Evolutionary conservation across 2,329 filamentous ascomycete genomes (phyloP).

Genomic region (Xylariaceae sp.): DNA sequence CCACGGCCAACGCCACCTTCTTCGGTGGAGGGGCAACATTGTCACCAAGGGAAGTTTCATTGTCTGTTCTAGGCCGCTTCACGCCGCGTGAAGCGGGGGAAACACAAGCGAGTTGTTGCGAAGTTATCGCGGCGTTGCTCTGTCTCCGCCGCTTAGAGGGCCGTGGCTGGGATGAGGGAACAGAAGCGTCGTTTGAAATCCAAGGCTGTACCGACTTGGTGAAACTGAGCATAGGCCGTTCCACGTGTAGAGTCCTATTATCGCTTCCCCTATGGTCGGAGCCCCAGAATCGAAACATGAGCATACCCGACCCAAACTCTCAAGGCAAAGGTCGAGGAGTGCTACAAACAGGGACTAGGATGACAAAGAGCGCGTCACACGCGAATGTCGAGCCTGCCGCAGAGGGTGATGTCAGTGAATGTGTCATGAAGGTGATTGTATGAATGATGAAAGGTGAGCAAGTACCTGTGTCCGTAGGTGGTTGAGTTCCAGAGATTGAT

Average conservation of each 20-base stretch:
- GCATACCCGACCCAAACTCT: slow-evolving; percentile 36
- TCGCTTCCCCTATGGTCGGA: slow-evolving; percentile 55
- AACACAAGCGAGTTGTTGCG: slow-evolving; percentile 24
- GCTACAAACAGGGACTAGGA: slow-evolving; percentile 5
- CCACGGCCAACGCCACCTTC: slow-evolving; percentile 25
- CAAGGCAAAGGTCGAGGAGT: slow-evolving; percentile 14
- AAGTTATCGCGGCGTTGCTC: slow-evolving; percentile 33
- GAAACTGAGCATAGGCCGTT: slow-evolving; percentile 38
- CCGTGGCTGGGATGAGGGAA: slow-evolving; percentile 27
- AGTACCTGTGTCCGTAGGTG: background rate
- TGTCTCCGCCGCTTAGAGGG: slow-evolving; percentile 30
- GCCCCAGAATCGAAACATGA: slow-evolving; percentile 60
- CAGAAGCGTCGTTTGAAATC: slow-evolving; percentile 28
- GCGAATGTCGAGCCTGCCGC: background rate
- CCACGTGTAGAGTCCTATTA: slow-evolving; percentile 39
- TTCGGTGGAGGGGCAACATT: slow-evolving; percentile 31
- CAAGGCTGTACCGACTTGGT: slow-evolving; percentile 33
- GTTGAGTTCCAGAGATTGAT: slow-evolving; percentile 1
- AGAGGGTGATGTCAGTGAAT: no score
- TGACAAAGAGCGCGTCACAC: slow-evolving; percentile 9
- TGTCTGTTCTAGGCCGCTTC: slow-evolving; percentile 42
- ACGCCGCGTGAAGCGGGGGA: slow-evolving; percentile 31
- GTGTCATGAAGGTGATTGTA: background rate
- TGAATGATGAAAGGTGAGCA: slow-evolving; percentile 3
- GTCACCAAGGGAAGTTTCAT: slow-evolving; percentile 23